Base-by-base conservation (phyloP, 106 monocot species). In the Dioscorea zingiberensis region DNA sequence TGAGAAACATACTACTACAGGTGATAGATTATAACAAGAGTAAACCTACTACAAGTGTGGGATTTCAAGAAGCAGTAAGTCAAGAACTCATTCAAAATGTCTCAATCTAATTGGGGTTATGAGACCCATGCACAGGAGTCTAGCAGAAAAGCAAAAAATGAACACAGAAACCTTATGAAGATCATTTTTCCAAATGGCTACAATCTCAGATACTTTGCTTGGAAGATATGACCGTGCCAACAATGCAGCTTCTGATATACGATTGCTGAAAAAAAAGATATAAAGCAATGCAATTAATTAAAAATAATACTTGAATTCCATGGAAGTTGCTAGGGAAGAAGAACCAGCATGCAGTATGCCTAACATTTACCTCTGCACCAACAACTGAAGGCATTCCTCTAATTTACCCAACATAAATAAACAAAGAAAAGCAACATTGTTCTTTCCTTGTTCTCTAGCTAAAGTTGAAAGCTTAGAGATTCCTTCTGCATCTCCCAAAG, bases 401-500 rank as follows among this genome's bases (percentile, higher is more conserved):
- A 94, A 65, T 78, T 87, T 94, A 62, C 94, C 90, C 27, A 94
- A 68, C 77, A 94, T 58, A 71, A 90, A 94, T 21, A 94, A 78
- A 77, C 90, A 94, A 79, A 94, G 87, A 48, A 90, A 94, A 30
- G 94, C 87, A 76, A 94, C 90, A 76, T 94, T 94, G 62, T 94
- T 94, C 71, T 94, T 90, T 64, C 94, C 94, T 71, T 90, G 90
- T 29, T 83, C 85, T 74, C 78, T 90, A 22, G 94, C 87, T 72
- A 87, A 79, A 68, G 90, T 85, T 22, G 90, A 67, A 46, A 94
- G 90, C 60, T 70, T 84, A 17, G 63, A 63, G 26, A 94, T 84
- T 73, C 94, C 94, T 67, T 82, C 84, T 71, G 87, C 77, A 80
- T 90, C 90, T 48, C 94, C 94, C 56, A 94, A 73, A 30, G 90